Evolutionary conservation across 1,284 basidiomycete species (phyloP).

Genomic region (Agaricales sp.): DNA sequence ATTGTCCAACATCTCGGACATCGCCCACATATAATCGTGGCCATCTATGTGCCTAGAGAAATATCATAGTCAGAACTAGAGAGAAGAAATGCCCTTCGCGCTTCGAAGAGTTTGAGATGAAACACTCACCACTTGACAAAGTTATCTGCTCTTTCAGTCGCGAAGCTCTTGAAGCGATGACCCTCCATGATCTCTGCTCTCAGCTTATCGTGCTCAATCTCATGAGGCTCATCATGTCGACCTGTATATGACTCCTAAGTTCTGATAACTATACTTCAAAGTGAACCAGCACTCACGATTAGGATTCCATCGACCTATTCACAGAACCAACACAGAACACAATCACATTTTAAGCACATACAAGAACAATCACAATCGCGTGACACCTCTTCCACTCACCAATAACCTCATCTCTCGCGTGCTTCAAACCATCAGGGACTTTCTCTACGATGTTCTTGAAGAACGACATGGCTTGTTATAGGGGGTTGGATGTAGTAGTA

Average conservation of each 20-base stretch:
- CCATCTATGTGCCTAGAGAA: slow-evolving; percentile 72
- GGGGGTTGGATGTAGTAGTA: neutral
- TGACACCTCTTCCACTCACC: slow-evolving; percentile 27
- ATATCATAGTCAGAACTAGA: slow-evolving; percentile 1
- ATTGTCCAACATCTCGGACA: slow-evolving; percentile 80
- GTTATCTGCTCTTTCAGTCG: slow-evolving; percentile 58
- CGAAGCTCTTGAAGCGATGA: slow-evolving; percentile 84
- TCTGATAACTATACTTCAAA: neutral
- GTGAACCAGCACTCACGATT: slow-evolving; percentile 44
- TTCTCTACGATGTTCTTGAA: slow-evolving; percentile 22
- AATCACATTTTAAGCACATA: too few relatives aligned
- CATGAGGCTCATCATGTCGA: slow-evolving; percentile 69
- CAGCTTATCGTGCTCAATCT: slow-evolving; percentile 55
- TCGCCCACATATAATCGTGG: slow-evolving; percentile 89
- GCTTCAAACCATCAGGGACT: slow-evolving; percentile 34
- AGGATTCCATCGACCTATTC: slow-evolving; percentile 42
- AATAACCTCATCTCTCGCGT: slow-evolving; percentile 38
- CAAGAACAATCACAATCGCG: slow-evolving; percentile 4
- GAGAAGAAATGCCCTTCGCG: neutral
- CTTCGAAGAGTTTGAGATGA: too few relatives aligned
- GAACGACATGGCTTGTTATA: slow-evolving; percentile 20
- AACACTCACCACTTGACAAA: slow-evolving; percentile 70
- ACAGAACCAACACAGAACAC: too few relatives aligned
- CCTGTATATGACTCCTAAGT: slow-evolving; percentile 24
- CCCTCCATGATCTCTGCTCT: slow-evolving; percentile 61